Conservation (phyloP, 306 rosid species). For the Cucurbita ficifolia region DNA sequence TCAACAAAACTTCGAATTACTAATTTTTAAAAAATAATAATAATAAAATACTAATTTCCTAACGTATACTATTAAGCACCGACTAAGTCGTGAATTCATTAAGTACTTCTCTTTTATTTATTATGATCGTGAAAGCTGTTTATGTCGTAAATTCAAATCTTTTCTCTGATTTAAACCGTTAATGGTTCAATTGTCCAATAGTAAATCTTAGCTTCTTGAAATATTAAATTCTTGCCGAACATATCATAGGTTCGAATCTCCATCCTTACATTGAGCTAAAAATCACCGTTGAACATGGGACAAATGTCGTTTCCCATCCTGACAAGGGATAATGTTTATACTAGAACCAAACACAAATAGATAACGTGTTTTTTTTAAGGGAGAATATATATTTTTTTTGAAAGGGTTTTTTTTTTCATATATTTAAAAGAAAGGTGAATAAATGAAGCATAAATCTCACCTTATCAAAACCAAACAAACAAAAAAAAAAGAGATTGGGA, state of each 20-base stretch:
- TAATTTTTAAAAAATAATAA: too few species aligned
- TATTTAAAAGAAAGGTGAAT: conserved; percentile 2
- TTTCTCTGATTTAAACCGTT: too few species aligned
- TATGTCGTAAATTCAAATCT: too few species aligned
- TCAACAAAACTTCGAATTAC: too few species aligned
- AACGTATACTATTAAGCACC: too few species aligned
- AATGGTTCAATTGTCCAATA: too few species aligned
- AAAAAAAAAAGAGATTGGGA: not conserved
- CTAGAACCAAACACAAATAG: not conserved
- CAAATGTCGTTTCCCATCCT: not conserved
- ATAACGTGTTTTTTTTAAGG: not conserved
- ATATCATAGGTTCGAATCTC: not conserved
- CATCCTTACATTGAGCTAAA: not conserved
- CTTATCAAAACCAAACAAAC: conserved; percentile 18
- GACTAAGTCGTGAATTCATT: too few species aligned
- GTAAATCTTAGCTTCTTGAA: too few species aligned
- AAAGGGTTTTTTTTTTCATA: not conserved
- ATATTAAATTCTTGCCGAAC: not conserved
- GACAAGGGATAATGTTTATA: not conserved
- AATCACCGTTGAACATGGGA: not conserved
- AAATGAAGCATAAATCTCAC: conserved; percentile 23
- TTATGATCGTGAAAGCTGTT: too few species aligned
- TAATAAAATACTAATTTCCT: too few species aligned
- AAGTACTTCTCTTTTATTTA: too few species aligned
- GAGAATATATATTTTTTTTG: conserved; percentile 1